These are phyloP conservation scores for Triticum turgidum DNA, from an alignment of 176 grass and related monocot species.

Conservation along the genomic window DNA sequence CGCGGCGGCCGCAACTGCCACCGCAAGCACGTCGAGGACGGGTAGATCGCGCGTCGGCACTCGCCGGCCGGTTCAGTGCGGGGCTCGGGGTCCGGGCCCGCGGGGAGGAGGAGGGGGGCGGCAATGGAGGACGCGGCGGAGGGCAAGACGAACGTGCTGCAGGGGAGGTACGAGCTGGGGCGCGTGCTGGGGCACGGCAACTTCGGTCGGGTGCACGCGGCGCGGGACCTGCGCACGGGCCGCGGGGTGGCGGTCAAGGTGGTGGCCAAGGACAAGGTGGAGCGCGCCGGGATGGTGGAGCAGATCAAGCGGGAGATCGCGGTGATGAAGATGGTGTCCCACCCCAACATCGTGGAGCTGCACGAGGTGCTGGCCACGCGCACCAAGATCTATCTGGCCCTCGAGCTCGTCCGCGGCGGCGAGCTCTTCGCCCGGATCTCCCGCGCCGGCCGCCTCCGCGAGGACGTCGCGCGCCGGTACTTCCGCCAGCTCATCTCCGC, in stretches of 20 bases:
- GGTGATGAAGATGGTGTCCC: constrained; percentile 51
- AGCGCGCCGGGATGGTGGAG: constrained; percentile 49
- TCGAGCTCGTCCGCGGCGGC: constrained; percentile 85
- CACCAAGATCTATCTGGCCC: constrained; percentile 49
- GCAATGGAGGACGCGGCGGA: not conserved
- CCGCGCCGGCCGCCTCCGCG: constrained; percentile 36
- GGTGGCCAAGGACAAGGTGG: constrained; percentile 55
- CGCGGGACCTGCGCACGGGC: constrained; percentile 43
- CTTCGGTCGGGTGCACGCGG: constrained; percentile 47
- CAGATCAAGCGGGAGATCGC: constrained; percentile 67
- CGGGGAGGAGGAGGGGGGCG: not conserved
- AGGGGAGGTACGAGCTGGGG: constrained; percentile 54
- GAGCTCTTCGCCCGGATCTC: constrained; percentile 80
- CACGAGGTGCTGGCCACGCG: constrained; percentile 63
- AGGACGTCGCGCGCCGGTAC: constrained; percentile 41
- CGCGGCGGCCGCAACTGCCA: constrained; percentile 58
- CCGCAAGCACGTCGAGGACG: constrained; percentile 73
- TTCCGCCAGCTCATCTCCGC: constrained; percentile 51
- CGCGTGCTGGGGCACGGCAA: constrained; percentile 49
- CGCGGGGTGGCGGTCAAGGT: constrained; percentile 53
- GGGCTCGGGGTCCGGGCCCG: not conserved
- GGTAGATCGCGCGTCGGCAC: constrained; percentile 24
- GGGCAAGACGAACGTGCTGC: constrained; percentile 31
- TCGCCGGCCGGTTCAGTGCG: not conserved
- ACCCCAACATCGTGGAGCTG: constrained; percentile 59